Evolutionary conservation across 1,284 basidiomycete genomes (phyloP).

Genomic region (Inonotus hispidus): DNA sequence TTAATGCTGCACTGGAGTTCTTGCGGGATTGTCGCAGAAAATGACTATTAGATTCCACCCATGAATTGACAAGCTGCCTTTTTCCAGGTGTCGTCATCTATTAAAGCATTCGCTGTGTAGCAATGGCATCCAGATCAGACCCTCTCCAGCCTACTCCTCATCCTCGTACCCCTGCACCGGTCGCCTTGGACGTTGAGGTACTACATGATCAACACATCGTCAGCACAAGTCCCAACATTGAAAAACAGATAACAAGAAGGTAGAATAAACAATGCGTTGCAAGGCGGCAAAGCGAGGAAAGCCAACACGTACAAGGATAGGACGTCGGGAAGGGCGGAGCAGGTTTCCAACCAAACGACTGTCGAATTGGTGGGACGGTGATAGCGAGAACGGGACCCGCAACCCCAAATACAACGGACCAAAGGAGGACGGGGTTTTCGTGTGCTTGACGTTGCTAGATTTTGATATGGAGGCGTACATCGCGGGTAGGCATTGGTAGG

Average conservation of each 20-base stretch:
- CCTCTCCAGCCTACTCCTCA: constrained; percentile 9
- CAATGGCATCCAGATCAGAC: background rate
- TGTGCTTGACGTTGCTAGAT: constrained; percentile 76
- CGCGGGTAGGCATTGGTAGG: too few species aligned
- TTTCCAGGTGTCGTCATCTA: background rate
- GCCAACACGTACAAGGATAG: constrained; percentile 78
- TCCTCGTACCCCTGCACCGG: constrained; percentile 40
- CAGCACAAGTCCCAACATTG: background rate
- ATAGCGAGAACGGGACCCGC: constrained; percentile 76
- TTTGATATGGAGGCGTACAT: background rate
- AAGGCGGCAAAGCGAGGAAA: too few species aligned
- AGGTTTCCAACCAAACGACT: constrained; percentile 63
- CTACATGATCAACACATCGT: constrained; percentile 17
- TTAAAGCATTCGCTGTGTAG: background rate
- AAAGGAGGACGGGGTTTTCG: constrained; percentile 91
- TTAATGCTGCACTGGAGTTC: background rate
- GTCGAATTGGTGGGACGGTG: constrained; percentile 74
- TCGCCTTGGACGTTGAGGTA: constrained; percentile 35
- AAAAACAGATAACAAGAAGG: background rate
- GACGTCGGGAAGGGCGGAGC: constrained; percentile 75
- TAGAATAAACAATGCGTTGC: too few species aligned
- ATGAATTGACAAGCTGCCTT: background rate
- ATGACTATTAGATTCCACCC: background rate
- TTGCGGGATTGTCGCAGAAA: background rate
- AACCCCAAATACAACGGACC: constrained; percentile 71